phyloP scores from a whole-genome alignment of 306 rosid species.

The Begonia loranthoides region DNA sequence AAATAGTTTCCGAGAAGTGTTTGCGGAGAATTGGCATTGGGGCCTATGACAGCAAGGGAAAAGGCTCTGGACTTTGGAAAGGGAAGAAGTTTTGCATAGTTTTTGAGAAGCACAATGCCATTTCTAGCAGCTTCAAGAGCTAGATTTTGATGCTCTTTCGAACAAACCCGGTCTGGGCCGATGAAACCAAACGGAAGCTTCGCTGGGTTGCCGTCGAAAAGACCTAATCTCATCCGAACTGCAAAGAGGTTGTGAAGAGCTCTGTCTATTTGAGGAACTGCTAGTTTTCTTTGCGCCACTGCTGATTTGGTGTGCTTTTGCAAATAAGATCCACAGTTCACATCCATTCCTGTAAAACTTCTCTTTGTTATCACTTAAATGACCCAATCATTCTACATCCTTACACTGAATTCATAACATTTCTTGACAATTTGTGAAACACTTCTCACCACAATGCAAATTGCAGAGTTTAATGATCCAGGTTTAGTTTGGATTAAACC shows the following conservation, averaged over 20 bases:
- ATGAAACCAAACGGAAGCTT: conserved; percentile 41
- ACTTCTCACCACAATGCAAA: too few relatives aligned
- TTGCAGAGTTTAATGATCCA: too few relatives aligned
- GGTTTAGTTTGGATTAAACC: too few relatives aligned
- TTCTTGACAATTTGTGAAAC: too few relatives aligned
- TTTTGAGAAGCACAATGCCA: conserved; percentile 88
- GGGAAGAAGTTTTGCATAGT: conserved; percentile 52
- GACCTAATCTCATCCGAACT: conserved; percentile 70
- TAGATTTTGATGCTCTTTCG: conserved; percentile 43
- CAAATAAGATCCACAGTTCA: conserved; percentile 65
- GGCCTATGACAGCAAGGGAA: conserved; percentile 77
- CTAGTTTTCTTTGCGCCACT: conserved; percentile 36
- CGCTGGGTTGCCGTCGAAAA: conserved; percentile 60
- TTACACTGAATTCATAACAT: too few relatives aligned
- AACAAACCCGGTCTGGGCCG: conserved; percentile 54
- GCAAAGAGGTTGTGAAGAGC: conserved; percentile 73
- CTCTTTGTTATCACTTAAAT: too few relatives aligned
- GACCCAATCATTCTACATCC: too few relatives aligned
- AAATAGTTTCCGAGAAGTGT: conserved; percentile 72
- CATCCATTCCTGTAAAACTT: conserved; percentile 59
- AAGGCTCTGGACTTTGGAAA: conserved; percentile 35
- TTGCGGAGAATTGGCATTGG: conserved; percentile 50
- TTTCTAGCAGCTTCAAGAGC: conserved; percentile 82
- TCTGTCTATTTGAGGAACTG: conserved; percentile 39
- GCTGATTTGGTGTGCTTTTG: conserved; percentile 45